Percentiles rank a stretch among this genome's conserved stretches.
phyloP scores from a whole-genome alignment of 257 asterid species.

The Nicotiana obtusifolia region DNA sequence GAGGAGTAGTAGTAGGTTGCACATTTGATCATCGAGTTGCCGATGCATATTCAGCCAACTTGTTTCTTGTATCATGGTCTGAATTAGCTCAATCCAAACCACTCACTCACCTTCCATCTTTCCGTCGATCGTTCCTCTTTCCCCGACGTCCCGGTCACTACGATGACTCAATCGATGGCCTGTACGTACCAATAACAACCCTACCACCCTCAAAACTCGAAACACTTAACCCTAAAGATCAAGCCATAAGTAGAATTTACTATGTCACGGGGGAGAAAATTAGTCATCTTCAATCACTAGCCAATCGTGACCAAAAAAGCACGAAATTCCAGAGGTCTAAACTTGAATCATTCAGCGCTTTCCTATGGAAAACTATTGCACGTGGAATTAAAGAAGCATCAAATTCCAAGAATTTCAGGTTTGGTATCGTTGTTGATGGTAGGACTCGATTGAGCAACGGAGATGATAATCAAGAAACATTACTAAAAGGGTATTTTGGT shows the following conservation, averaged over 20 bases:
- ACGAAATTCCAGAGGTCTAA: slow-evolving; percentile 23
- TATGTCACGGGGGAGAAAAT: slow-evolving; percentile 36
- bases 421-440: slow-evolving; percentile 7
- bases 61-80: slow-evolving; percentile 66
- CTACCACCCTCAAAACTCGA: slow-evolving; percentile 9
- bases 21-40: slow-evolving; percentile 63
- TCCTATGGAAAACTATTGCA: slow-evolving; percentile 51
- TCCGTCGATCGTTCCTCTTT: slow-evolving; percentile 50
- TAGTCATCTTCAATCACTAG: slow-evolving; percentile 34
- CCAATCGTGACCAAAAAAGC: slow-evolving; percentile 16
- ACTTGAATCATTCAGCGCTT: slow-evolving; percentile 60
- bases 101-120: slow-evolving; percentile 41
- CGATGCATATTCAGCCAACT: slow-evolving; percentile 72
- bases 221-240: background rate
- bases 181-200: slow-evolving; percentile 30
- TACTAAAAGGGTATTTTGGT: background rate
- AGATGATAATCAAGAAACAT: background rate
- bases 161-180: slow-evolving; percentile 25
- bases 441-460: background rate
- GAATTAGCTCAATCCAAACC: slow-evolving; percentile 42
- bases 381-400: background rate
- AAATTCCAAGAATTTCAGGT: background rate
- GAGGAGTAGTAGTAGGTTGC: slow-evolving; percentile 62
- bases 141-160: slow-evolving; percentile 41
- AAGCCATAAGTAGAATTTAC: slow-evolving; percentile 48